These are phyloP conservation scores for Cryptosporidium canis DNA, from an alignment of 169 alveolate species.

Conservation along the genomic window DNA sequence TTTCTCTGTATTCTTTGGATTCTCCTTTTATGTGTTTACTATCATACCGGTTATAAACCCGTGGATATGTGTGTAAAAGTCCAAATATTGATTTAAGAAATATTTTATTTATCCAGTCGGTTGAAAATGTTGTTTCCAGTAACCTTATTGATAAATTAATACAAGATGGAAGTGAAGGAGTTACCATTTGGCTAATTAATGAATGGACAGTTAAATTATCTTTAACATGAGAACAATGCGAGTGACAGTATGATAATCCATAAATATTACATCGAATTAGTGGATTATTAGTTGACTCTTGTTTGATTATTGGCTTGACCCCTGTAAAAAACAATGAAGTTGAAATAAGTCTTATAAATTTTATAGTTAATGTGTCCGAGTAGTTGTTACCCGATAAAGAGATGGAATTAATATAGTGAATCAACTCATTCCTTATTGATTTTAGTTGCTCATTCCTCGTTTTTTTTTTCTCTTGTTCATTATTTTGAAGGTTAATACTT, in stretches of 20 bases:
- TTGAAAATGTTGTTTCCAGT: slow-evolving; percentile 23
- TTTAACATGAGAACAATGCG: slow-evolving; percentile 2
- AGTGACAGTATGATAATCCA: slow-evolving; percentile 36
- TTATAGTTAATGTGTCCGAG: slow-evolving; percentile 4
- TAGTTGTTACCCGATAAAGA: neutral
- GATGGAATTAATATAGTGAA: slow-evolving; percentile 19
- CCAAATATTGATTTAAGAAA: slow-evolving; percentile 47
- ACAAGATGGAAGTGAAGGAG: slow-evolving; percentile 47
- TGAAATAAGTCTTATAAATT: slow-evolving; percentile 26
- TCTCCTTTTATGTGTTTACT: neutral
- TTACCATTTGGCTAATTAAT: neutral
- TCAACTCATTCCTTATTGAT: slow-evolving; percentile 39
- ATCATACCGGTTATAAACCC: neutral
- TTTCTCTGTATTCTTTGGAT: neutral
- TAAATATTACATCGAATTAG: neutral
- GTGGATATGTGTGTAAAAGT: slow-evolving; percentile 56
- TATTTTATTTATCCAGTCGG: slow-evolving; percentile 63
- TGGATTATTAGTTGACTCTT: neutral
- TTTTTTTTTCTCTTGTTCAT: neutral
- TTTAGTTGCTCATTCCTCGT: slow-evolving; percentile 24
- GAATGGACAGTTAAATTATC: neutral
- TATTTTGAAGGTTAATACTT: neutral
- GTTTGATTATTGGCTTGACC: slow-evolving; percentile 13
- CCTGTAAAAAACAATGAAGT: slow-evolving; percentile 60
- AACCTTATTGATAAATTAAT: slow-evolving; percentile 57